phyloP scores from a whole-genome alignment of 1,139 yeast genomes.

The Meyerozyma carpophila region DNA sequence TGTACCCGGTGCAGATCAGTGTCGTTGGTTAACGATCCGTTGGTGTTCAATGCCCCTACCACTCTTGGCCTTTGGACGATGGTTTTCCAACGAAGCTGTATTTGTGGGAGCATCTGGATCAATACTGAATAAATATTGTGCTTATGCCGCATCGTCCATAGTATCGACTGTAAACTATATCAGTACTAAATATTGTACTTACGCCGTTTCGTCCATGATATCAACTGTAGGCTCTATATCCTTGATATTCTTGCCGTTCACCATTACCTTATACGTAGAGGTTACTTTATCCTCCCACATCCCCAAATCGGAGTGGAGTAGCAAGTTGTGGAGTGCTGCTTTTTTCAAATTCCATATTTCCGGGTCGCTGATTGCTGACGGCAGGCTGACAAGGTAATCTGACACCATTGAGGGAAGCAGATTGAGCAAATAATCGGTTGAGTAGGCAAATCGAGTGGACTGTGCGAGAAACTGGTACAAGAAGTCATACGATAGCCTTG shows the following conservation, averaged over 20 bases:
- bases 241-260: background rate
- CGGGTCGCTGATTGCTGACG: background rate
- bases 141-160: background rate
- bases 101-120: conserved; percentile 80
- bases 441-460: background rate
- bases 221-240: background rate
- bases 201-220: background rate
- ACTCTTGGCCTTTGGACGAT: conserved; percentile 58
- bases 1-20: conserved; percentile 69
- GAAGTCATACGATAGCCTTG: background rate
- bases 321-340: background rate
- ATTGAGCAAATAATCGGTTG: background rate
- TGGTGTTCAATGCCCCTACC: conserved; percentile 32
- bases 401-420: background rate
- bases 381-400: background rate
- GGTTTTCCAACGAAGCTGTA: conserved; percentile 70
- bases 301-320: background rate
- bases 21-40: conserved; percentile 46
- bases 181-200: background rate
- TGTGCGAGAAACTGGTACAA: background rate
- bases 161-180: background rate
- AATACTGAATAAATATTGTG: conserved; percentile 10
- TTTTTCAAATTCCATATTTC: background rate
- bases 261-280: background rate
- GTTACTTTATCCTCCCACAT: background rate